Evolutionary conservation across 805 yeast genomes (phyloP).

Genomic region (Candida patagonica): DNA sequence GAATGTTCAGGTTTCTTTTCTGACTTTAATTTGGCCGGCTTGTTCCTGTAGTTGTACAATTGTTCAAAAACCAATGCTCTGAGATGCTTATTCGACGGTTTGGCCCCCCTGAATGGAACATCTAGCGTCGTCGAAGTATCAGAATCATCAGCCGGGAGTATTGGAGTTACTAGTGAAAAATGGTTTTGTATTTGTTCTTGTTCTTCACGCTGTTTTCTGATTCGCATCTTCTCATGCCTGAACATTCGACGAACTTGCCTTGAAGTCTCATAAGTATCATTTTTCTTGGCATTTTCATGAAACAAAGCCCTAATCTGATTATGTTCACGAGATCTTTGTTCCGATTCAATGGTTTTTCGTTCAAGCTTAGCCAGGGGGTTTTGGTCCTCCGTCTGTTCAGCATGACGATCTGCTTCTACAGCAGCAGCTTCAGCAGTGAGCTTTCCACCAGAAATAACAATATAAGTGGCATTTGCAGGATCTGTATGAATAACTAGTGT

Average conservation of each 20-base stretch:
- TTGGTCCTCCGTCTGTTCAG: neutral
- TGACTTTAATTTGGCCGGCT: too few species aligned
- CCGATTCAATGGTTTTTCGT: constrained; percentile 7
- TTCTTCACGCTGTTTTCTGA: constrained; percentile 8
- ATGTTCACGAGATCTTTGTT: constrained; percentile 5
- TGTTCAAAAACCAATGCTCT: too few species aligned
- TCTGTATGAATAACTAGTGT: constrained; percentile 24
- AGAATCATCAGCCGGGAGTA: constrained; percentile 2
- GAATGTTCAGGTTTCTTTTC: too few species aligned
- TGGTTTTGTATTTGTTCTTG: constrained; percentile 7
- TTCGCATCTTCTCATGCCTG: constrained; percentile 11
- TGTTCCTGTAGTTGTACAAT: too few species aligned
- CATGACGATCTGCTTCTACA: neutral
- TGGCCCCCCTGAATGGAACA: neutral
- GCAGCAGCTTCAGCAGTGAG: constrained; percentile 4
- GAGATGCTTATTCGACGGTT: too few species aligned
- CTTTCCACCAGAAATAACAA: constrained; percentile 19
- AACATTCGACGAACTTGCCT: constrained; percentile 19
- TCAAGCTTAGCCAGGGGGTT: constrained; percentile 18
- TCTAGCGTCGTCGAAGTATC: constrained; percentile 5
- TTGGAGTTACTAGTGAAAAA: constrained; percentile 10
- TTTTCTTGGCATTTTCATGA: constrained; percentile 11
- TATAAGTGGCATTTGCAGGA: constrained; percentile 24
- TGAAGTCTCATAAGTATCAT: constrained; percentile 20
- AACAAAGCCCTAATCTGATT: constrained; percentile 14